Evolutionary conservation across 1,284 basidiomycete genomes (phyloP), one percentile per base, ranked within the genome.

Genomic region (Pascua guehoae): DNA sequence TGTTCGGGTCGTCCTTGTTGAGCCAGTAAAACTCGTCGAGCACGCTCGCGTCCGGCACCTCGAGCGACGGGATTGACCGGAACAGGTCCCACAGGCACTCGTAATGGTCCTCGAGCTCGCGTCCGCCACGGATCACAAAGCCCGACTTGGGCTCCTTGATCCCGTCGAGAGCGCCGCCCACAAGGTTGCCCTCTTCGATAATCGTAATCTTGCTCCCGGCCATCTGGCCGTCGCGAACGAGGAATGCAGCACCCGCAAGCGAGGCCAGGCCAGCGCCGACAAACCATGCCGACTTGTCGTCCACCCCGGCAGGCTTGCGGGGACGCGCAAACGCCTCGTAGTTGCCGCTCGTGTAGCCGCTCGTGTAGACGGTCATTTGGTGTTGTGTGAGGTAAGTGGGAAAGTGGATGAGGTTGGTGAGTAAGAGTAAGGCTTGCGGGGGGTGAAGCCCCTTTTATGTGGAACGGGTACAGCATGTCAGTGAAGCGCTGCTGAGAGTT

Each of bases 101-200:
- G 44, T 47, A 47, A 44, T 53, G 51, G 51, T 53, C 51, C n/a
- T 53, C 51, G 39, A 53, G 45, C 40, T 53, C 51, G 51, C 51
- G 45, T 10, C 45, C 51, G 18, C 51, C 45, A 16, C 45, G 51
- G 18, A 53, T 47, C 17, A 53, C 45, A 17, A 47, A 53, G 12
- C 51, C 45, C n/a, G 18, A 5, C 17, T 24, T 24, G 16, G 12
- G 18, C n/a, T 24, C 38, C 38, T 12, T 9, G 9, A 24, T 53
- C n/a, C 49, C 49, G n/a, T 50, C 49, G 3, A 50, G 49, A 8
- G 49, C 49, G 8, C 49, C 49, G 41, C 24, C 24, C 24, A 32
- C 24, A 32, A 32, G 24, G 24, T 32, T 32, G 24, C 24, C 24
- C 24, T 32, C 49, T 39, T 50, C 49, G 0, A 50, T 14, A 16